Base-by-base conservation (phyloP, 306 rosid species). In the Astragalus glycyphyllos region DNA sequence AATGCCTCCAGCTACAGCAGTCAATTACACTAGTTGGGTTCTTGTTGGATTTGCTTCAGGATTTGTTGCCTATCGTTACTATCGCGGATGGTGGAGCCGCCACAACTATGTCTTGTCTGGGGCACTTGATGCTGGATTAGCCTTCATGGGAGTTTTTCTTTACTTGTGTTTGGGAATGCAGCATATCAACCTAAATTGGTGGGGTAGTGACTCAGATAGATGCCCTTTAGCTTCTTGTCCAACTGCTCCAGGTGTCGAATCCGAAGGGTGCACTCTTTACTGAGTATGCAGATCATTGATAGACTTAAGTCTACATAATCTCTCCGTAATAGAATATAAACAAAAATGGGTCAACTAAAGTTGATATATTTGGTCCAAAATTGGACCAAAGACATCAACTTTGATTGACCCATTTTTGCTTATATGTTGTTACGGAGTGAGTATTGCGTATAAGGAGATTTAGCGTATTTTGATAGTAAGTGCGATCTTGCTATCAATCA, bases 1-100 rank as follows among this genome's bases (percentile, higher is more conserved):
- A 8, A 85, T 91, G 89, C 97, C 96, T 53, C 92, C 97, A 0
- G 97, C 88, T 29, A 91, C 97, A 2, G 68, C 96, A 7, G 97
- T 91, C 0, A 91, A 91, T 74, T 91, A 69, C 81, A 53, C 79
- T 7, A 91, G 93, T 90, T 6, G 97, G 89, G 75, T 51, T 65
- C 80, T 89, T 46, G 82, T 89, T 29, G 96, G 97, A 40, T 89
- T 91, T 59, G 81, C 64, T 0, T 91, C 96, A 0, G 97, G 97
- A 4, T 88, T 80, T 60, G 53, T 91, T 31, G 89, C 77, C 5
- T 91, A 84, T 54, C 72, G 96, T 51, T 87, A 87, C 75, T 74
- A 89, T 40, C 91, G 91, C 4, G 79, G 70, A 0, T 91, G 89
- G 97, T 91, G 97, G 97, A 86, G 77, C 11, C 79, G 91, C 45